Base-by-base conservation (phyloP, 179 eudicot species). In the Beta macrorhiza region DNA sequence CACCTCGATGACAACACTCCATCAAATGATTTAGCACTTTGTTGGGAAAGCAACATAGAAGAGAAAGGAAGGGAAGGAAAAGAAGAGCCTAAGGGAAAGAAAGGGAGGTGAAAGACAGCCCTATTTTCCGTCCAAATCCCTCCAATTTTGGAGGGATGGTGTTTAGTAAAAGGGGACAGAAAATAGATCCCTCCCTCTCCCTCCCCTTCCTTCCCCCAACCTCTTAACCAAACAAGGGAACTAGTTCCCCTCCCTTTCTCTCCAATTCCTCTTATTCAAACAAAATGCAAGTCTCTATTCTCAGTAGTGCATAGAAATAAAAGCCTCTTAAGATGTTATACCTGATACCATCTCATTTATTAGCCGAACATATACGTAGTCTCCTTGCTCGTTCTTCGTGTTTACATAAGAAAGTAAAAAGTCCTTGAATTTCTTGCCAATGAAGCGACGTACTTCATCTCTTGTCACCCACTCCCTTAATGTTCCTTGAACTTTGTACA, bases 341-440 rank as follows among this genome's bases (percentile, higher is more conserved):
- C 98, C 98, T 82, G 94, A 85, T n/a, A 93, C 99, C 93, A 95
- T 95, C 88, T 95, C 98, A 92, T 90, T 93, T 77, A 95, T 95
- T 87, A 91, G 86, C 75, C 90, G 86, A 72, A 92, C 85, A 82
- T 95, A 95, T 57, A 89, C 92, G 75, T 80, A 68, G 76, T 90
- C 93, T 58, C 88, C 93, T 56, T 89, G 85, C 69, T 90, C 97
- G 68, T 79, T 89, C 83, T 92, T 91, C 69, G 89, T 87, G 67
- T 87, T 92, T 62, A 88, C 87, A 67, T 90, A 93, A 29, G 92
- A 92, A 25, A 86, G 90, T 83, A 95, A 81, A 76, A 93, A 95
- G 67, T 93, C 94, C 87, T 89, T 95, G 83, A 95, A 93, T 69
- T 95, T 93, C 81, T 89, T 95, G 68, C 90, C 93, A 84, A 95